Evolutionary conservation across 495 filamentous ascomycete genomes (phyloP).

Genomic region (Letharia columbiana): DNA sequence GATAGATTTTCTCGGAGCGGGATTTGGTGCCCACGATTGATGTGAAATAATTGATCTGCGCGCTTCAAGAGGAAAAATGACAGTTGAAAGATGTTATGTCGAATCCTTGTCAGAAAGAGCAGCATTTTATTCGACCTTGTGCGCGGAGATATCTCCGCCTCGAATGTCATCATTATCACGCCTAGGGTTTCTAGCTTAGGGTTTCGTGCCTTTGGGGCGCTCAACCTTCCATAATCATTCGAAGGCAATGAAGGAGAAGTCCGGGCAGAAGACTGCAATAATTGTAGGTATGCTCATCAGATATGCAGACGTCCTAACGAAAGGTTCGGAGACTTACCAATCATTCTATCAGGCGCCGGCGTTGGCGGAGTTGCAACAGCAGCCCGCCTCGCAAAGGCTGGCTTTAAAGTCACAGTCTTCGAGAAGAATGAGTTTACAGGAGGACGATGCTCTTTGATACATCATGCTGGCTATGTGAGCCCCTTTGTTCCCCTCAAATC

Average conservation of each 20-base stretch:
- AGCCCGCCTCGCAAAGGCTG: constrained; percentile 57
- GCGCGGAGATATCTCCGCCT: not conserved
- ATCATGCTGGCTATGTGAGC: constrained; percentile 43
- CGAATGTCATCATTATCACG: not conserved
- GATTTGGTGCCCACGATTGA: too few relatives aligned
- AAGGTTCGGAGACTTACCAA: constrained; percentile 11
- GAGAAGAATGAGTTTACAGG: constrained; percentile 63
- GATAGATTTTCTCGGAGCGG: too few relatives aligned
- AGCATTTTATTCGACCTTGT: not conserved
- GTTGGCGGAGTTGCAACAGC: constrained; percentile 59
- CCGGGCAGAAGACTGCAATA: constrained; percentile 35
- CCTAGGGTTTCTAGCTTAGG: not conserved
- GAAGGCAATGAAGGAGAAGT: constrained; percentile 16
- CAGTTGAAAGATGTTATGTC: too few relatives aligned
- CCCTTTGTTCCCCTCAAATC: not conserved
- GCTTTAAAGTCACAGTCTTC: constrained; percentile 55
- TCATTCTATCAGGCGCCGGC: constrained; percentile 45
- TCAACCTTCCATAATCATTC: not conserved
- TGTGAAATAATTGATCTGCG: too few relatives aligned
- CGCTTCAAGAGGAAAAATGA: too few relatives aligned
- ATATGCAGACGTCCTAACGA: not conserved
- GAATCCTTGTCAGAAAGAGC: too few relatives aligned
- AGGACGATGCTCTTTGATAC: constrained; percentile 53
- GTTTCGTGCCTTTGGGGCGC: not conserved
- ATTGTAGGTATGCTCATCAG: constrained; percentile 35